A percentile compares a stretch with the other conserved stretches of the same genome.
phyloP scores from a whole-genome alignment of 805 yeast genomes.

The Metschnikowia continentalis region DNA sequence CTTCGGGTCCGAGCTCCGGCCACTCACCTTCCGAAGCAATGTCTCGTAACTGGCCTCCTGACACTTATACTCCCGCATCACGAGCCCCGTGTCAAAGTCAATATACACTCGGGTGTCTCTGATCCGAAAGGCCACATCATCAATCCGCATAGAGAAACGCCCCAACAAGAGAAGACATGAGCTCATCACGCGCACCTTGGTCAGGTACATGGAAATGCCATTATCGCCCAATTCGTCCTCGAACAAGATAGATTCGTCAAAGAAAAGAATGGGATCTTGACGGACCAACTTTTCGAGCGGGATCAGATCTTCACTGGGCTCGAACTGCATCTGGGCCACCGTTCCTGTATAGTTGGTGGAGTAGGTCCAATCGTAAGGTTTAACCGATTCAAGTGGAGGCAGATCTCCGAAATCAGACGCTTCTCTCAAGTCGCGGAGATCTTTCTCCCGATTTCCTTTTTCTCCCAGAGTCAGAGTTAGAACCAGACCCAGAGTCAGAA shows the following conservation, averaged over 20 bases:
- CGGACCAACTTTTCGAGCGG: slow-evolving; percentile 67
- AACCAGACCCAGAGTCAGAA: too few species aligned
- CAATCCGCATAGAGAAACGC: slow-evolving; percentile 83
- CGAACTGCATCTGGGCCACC: slow-evolving; percentile 20
- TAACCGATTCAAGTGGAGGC: slow-evolving; percentile 52
- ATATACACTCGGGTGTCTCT: slow-evolving; percentile 81
- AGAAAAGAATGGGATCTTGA: slow-evolving; percentile 84
- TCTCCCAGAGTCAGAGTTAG: too few species aligned
- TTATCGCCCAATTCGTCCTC: slow-evolving; percentile 98
- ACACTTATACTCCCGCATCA: slow-evolving; percentile 74
- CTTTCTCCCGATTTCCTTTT: neutral
- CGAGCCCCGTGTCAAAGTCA: slow-evolving; percentile 60
- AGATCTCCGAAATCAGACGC: neutral
- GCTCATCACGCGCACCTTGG: slow-evolving; percentile 87
- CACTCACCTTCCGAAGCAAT: slow-evolving; percentile 23
- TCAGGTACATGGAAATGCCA: slow-evolving; percentile 75
- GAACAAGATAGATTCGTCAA: slow-evolving; percentile 80
- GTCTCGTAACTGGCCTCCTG: slow-evolving; percentile 41
- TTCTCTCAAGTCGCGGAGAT: neutral
- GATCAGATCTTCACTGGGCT: slow-evolving; percentile 32
- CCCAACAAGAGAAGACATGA: slow-evolving; percentile 68
- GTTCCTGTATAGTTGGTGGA: slow-evolving; percentile 76
- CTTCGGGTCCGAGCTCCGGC: slow-evolving; percentile 36
- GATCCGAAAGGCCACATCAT: slow-evolving; percentile 78
- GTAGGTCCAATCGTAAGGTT: slow-evolving; percentile 97